Conservation (phyloP, 257 asterid genomes). For the Craterostigma plantagineum region DNA sequence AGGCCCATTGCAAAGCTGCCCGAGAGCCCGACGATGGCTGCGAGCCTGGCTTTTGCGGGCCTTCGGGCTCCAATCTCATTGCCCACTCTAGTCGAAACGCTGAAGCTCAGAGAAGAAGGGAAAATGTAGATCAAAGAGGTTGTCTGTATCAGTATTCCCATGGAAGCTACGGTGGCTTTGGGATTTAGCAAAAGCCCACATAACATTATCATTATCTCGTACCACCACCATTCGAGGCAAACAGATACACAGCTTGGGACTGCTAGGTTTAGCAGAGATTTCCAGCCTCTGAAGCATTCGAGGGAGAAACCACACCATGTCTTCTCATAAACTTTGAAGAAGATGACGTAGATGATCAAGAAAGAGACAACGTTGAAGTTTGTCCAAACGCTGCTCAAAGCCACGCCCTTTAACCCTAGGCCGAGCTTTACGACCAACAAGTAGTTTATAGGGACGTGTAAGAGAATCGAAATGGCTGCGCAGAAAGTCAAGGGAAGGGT, state of each 20-base stretch:
- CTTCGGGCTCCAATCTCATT: slow-evolving; percentile 46
- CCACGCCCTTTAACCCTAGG: slow-evolving; percentile 47
- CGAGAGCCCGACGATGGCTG: slow-evolving; percentile 44
- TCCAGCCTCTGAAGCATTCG: slow-evolving; percentile 52
- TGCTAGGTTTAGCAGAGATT: slow-evolving; percentile 31
- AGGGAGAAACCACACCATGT: slow-evolving; percentile 39
- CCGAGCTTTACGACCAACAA: slow-evolving; percentile 30
- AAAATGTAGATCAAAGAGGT: slow-evolving; percentile 69
- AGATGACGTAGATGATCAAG: slow-evolving; percentile 21
- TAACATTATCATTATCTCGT: slow-evolving; percentile 59
- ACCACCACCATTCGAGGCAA: slow-evolving; percentile 95
- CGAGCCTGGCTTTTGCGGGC: slow-evolving; percentile 36
- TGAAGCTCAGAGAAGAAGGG: slow-evolving; percentile 56
- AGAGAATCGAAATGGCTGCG: slow-evolving; percentile 32
- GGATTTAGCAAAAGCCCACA: slow-evolving; percentile 50
- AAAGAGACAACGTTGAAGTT: slow-evolving; percentile 42
- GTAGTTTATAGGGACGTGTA: slow-evolving; percentile 50
- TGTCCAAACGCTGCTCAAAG: slow-evolving; percentile 45
- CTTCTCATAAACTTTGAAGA: slow-evolving; percentile 32
- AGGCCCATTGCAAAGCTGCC: slow-evolving; percentile 34
- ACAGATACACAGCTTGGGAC: slow-evolving; percentile 75
- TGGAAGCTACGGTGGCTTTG: slow-evolving; percentile 57
- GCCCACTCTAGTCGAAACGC: slow-evolving; percentile 69
- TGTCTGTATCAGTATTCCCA: slow-evolving; percentile 69
- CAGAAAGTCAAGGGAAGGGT: slow-evolving; percentile 57